Evolutionary conservation across 768 basidiomycete genomes (phyloP), one percentile per base, ranked within the genome.

Genomic region (Fibroporia radiculosa): DNA sequence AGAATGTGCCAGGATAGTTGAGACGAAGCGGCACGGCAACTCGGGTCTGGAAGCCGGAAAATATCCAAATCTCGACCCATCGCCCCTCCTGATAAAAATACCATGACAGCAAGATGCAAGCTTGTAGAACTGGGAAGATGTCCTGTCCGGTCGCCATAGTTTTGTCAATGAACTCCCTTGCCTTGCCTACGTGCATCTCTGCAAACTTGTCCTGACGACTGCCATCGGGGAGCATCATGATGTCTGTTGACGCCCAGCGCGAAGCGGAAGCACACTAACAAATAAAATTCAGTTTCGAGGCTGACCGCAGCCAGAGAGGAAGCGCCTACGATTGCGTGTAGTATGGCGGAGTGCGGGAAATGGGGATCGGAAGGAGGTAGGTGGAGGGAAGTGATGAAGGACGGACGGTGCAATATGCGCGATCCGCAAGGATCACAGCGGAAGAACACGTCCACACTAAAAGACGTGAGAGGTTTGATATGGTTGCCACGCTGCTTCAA

Each of bases 31-130:
- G 89, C 14, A 91, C 73, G 20, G 86, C 84, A 16, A 86, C 84
- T 24, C 88, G 74, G 13, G 82, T 86, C 58, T 89, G 84, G 56
- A 90, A 90, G 11, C 77, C 85, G 16, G 89, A 86, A 63, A 89
- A 89, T 31, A 90, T 84, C 89, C 89, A 91, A 3, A 91, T 83
- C 63, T 92, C 89, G 7, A 91, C 88, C 89, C 89, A 77, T 44
- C 87, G 74, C 2, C 89, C 88, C 63, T 91, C 89, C 45, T 88
- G 83, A 57, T 90, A 92, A 53, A 91, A 90, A 63, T 88, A 91
- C 89, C 89, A 92, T 1, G 85, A 86, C 14, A 92, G 74, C 19
- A 92, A 66, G 49, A 84, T 82, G 56, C 88, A 89, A 5, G 89
- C 89, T 59, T 91, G 87, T 75, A 91, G 77, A 7, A 91, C 87